Conservation (phyloP, 768 basidiomycete genomes). For the Tylopilus subfusipes region DNA sequence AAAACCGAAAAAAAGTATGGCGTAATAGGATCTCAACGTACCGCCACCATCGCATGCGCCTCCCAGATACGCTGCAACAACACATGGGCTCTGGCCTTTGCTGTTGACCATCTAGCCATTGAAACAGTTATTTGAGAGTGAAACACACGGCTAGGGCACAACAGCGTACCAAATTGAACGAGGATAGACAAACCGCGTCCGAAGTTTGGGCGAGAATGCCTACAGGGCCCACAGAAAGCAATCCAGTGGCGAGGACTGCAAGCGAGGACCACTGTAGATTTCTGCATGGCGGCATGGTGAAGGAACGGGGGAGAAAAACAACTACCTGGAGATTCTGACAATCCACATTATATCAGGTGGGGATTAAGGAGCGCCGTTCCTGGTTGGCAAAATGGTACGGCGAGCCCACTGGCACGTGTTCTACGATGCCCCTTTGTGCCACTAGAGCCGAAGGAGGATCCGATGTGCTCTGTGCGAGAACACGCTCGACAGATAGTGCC, state of each 20-base stretch:
- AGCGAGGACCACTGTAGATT: slow-evolving; percentile 12
- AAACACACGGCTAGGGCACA: not conserved
- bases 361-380: not conserved
- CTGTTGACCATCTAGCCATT: slow-evolving; percentile 38
- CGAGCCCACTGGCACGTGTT: too few relatives aligned
- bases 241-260: slow-evolving; percentile 14
- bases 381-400: not conserved
- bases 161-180: not conserved
- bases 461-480: not conserved
- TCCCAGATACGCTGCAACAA: slow-evolving; percentile 41
- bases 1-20: not conserved
- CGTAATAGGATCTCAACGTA: slow-evolving; percentile 13
- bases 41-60: slow-evolving; percentile 41
- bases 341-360: not conserved
- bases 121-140: not conserved
- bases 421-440: not conserved
- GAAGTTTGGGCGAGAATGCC: slow-evolving; percentile 24
- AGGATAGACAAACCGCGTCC: not conserved
- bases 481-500: too few relatives aligned
- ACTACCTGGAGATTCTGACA: not conserved
- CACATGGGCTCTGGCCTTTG: slow-evolving; percentile 44
- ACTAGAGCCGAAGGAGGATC: not conserved
- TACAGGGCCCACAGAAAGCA: slow-evolving; percentile 16
- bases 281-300: slow-evolving; percentile 6
- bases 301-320: not conserved